Conservation (phyloP, 179 eudicot genomes). For the Vitellaria paradoxa region DNA sequence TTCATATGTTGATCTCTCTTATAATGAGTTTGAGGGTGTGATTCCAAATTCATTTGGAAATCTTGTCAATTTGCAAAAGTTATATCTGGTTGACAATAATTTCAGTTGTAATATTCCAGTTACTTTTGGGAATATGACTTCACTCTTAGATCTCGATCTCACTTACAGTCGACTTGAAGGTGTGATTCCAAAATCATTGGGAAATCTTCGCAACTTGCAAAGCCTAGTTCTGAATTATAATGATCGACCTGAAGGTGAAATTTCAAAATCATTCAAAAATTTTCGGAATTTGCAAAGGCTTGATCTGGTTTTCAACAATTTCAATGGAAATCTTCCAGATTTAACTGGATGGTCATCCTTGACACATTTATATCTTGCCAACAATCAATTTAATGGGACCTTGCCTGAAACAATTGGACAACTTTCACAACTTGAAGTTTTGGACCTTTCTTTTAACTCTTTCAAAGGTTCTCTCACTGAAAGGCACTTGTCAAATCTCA, state of each 20-base stretch:
- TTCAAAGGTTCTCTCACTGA: not conserved
- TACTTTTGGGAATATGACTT: conserved; percentile 10
- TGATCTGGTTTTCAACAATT: not conserved
- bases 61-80: too few relatives aligned
- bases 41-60: too few relatives aligned
- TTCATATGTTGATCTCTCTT: conserved; percentile 16
- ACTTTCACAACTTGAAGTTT: not conserved
- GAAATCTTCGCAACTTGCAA: too few relatives aligned
- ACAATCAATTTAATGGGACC: conserved; percentile 10
- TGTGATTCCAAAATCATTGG: too few relatives aligned
- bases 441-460: not conserved
- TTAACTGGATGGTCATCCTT: not conserved
- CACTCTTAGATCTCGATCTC: conserved; percentile 22
- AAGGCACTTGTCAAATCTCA: conserved; percentile 8
- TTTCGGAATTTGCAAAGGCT: conserved; percentile 13
- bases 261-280: conserved; percentile 21
- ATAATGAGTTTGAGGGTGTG: not conserved
- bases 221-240: too few relatives aligned
- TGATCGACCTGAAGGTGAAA: conserved; percentile 5
- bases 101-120: too few relatives aligned
- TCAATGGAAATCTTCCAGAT: not conserved
- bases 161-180: not conserved
- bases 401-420: not conserved
- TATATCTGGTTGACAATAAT: too few relatives aligned
- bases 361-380: not conserved